These are phyloP conservation scores for Odontarrhena argentea DNA, from an alignment of 345 rosid species.

Conservation along the genomic window DNA sequence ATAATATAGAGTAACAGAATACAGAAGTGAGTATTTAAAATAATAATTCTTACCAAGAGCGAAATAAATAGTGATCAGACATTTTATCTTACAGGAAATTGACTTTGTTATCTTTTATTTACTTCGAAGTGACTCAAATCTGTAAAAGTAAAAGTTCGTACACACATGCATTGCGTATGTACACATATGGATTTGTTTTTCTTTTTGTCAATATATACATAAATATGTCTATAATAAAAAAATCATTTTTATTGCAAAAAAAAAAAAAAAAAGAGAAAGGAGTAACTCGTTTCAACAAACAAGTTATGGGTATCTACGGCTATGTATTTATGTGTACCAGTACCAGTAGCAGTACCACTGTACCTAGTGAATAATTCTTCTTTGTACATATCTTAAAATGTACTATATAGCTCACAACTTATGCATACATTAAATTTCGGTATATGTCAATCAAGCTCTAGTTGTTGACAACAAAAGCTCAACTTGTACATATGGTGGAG, in stretches of 20 bases:
- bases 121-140: conserved; percentile 38
- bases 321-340: conserved; percentile 35
- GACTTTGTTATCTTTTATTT: conserved; percentile 36
- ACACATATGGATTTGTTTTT: background rate
- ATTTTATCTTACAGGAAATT: conserved; percentile 39
- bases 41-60: conserved; percentile 32
- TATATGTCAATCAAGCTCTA: conserved; percentile 27
- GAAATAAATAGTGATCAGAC: conserved; percentile 46
- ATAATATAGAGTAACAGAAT: conserved; percentile 28
- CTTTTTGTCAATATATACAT: background rate
- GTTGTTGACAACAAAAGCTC: conserved; percentile 23
- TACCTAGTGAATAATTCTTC: conserved; percentile 30
- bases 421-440: background rate
- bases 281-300: conserved; percentile 33
- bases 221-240: background rate
- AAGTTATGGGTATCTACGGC: conserved; percentile 41
- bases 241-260: background rate
- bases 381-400: conserved; percentile 26
- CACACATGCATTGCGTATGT: background rate
- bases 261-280: background rate
- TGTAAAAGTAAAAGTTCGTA: conserved; percentile 39
- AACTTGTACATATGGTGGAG: conserved; percentile 12
- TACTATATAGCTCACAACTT: conserved; percentile 16
- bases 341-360: conserved; percentile 28
- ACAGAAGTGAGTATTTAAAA: conserved; percentile 29